A percentile compares a stretch with the other conserved stretches of the same genome.
Conservation (phyloP, 2,329 filamentous ascomycete species). For the Colletotrichum tropicicola region DNA sequence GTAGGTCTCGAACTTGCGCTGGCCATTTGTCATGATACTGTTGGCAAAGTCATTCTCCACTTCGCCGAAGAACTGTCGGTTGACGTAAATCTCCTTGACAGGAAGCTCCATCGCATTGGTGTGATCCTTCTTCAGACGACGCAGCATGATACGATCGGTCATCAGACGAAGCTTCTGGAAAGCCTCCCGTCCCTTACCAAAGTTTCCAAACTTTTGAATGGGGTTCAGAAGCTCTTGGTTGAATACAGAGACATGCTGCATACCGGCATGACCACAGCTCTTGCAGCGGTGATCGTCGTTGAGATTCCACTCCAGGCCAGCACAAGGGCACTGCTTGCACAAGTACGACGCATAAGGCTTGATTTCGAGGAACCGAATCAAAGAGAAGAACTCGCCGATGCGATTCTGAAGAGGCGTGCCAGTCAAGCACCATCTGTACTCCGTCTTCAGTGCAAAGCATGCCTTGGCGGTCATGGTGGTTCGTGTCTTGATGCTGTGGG, state of each 20-base stretch:
- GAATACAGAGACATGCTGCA: constrained; percentile 71
- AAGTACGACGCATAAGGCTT: constrained; percentile 92
- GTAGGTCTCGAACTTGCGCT: constrained; percentile 93
- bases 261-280: constrained; percentile 61
- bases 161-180: constrained; percentile 86
- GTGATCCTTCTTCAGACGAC: constrained; percentile 92
- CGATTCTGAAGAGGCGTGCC: constrained; percentile 97
- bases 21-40: constrained; percentile 93
- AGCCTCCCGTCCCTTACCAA: constrained; percentile 71
- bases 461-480: constrained; percentile 93
- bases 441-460: constrained; percentile 88
- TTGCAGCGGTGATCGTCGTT: constrained; percentile 76
- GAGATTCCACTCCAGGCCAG: constrained; percentile 84
- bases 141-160: constrained; percentile 94
- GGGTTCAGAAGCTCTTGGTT: constrained; percentile 96
- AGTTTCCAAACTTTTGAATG: constrained; percentile 70
- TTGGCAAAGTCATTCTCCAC: constrained; percentile 95
- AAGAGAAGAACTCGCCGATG: constrained; percentile 96
- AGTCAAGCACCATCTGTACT: constrained; percentile 94
- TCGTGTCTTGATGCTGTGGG: constrained; percentile 91
- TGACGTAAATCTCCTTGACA: constrained; percentile 90
- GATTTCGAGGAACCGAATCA: constrained; percentile 90
- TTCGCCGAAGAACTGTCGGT: constrained; percentile 96
- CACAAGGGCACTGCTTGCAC: constrained; percentile 87
- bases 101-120: constrained; percentile 96